A percentile compares a stretch with the other conserved stretches of the same genome.
Conservation (phyloP, 2,329 filamentous ascomycete species). For the Colletotrichum eremochloae region DNA sequence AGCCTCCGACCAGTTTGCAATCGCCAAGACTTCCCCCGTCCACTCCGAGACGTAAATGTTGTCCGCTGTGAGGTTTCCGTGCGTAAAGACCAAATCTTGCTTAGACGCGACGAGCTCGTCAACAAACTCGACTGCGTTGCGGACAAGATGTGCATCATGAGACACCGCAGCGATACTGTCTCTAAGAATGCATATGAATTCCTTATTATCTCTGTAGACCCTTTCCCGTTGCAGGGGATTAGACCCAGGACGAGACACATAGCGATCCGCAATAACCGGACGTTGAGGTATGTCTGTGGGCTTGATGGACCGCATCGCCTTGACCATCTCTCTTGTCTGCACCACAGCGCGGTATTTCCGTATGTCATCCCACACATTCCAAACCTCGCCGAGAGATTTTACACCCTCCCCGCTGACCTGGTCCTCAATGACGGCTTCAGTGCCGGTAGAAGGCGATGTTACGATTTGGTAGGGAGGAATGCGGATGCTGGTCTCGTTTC, state of each 20-base stretch:
- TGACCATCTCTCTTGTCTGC: background rate
- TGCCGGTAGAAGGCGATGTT: background rate
- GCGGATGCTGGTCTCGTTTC: background rate
- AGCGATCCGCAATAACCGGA: background rate
- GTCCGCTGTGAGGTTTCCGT: conserved; percentile 38
- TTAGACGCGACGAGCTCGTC: background rate
- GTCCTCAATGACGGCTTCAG: background rate
- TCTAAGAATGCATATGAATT: background rate
- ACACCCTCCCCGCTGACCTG: background rate
- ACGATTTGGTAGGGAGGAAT: background rate
- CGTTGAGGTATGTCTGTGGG: background rate
- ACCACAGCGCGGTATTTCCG: background rate
- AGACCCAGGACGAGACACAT: background rate
- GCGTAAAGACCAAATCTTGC: conserved; percentile 21
- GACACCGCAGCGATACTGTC: background rate
- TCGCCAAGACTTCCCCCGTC: conserved; percentile 20
- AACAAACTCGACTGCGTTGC: background rate
- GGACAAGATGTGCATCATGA: background rate
- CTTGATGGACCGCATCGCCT: background rate
- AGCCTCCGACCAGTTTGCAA: conserved; percentile 36
- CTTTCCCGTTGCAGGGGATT: background rate
- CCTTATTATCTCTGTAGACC: background rate
- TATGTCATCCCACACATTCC: background rate
- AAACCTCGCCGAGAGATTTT: background rate
- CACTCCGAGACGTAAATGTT: conserved; percentile 18